Percentiles rank a stretch among this genome's conserved stretches.
Evolutionary conservation across 2,329 filamentous ascomycete species (phyloP).

Genomic region (Xylaria hypoxylon): DNA sequence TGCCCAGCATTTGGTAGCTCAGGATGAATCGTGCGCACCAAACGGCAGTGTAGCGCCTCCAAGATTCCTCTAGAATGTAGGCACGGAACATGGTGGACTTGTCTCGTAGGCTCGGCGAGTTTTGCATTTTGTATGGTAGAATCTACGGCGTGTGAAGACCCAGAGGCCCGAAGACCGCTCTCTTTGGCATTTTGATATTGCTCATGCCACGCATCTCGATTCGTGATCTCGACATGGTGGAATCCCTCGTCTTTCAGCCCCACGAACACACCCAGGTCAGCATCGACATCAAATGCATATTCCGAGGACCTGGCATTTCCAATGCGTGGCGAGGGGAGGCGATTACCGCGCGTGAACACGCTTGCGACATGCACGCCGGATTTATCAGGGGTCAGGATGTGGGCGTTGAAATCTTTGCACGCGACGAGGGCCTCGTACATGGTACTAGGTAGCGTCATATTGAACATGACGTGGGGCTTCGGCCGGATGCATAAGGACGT

Average conservation of each 20-base stretch:
- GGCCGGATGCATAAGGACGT: slow-evolving; percentile 66
- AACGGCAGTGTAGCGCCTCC: slow-evolving; percentile 33
- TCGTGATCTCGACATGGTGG: slow-evolving; percentile 27
- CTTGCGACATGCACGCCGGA: slow-evolving; percentile 63
- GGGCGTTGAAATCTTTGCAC: slow-evolving; percentile 64
- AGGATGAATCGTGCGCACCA: slow-evolving; percentile 31
- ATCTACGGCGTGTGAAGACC: neutral
- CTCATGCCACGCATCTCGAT: slow-evolving; percentile 34
- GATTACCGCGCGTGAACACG: slow-evolving; percentile 64
- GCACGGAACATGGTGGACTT: slow-evolving; percentile 32
- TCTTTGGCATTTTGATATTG: slow-evolving; percentile 33
- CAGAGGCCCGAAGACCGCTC: neutral
- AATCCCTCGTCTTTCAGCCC: slow-evolving; percentile 27
- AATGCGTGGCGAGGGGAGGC: neutral
- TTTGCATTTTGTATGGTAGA: neutral
- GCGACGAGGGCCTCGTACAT: slow-evolving; percentile 64
- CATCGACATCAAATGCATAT: slow-evolving; percentile 29
- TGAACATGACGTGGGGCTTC: slow-evolving; percentile 66
- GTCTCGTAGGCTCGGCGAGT: neutral
- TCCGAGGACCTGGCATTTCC: neutral
- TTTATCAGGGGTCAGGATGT: slow-evolving; percentile 62
- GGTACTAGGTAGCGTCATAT: slow-evolving; percentile 66
- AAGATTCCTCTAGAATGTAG: slow-evolving; percentile 23
- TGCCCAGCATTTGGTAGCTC: slow-evolving; percentile 29
- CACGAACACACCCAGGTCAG: slow-evolving; percentile 35